A percentile compares a stretch with the other conserved stretches of the same genome.
Conservation (phyloP, 495 filamentous ascomycete genomes). For the Aspergillus sclerotioniger region DNA sequence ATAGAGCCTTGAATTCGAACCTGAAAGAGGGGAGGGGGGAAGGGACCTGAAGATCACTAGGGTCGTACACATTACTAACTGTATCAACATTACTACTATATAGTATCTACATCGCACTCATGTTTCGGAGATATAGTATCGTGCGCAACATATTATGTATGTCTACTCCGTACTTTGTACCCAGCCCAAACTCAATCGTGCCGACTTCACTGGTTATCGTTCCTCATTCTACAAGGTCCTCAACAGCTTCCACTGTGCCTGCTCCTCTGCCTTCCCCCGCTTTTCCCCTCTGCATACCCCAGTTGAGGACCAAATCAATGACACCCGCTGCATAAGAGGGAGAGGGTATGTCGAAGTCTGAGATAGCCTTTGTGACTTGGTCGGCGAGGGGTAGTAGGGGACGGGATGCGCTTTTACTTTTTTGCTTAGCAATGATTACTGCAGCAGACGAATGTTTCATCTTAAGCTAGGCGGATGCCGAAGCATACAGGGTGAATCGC, state of each 20-base stretch:
- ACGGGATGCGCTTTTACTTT: background rate
- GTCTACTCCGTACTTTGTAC: background rate
- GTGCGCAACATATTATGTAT: background rate
- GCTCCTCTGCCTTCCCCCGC: background rate
- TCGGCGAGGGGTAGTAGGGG: too few species aligned
- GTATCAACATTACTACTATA: too few species aligned
- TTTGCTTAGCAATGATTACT: background rate
- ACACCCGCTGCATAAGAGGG: background rate
- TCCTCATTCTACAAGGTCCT: too few species aligned
- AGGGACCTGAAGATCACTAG: background rate
- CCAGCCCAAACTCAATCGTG: too few species aligned
- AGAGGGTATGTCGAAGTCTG: background rate
- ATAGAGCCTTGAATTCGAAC: background rate
- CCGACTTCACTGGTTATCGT: too few species aligned
- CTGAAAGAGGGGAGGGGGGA: background rate
- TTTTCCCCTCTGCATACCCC: background rate
- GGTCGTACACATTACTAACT: too few species aligned
- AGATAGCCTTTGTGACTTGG: background rate
- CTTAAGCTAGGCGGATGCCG: too few species aligned
- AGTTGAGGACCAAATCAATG: background rate
- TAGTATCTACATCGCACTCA: background rate
- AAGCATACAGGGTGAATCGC: too few species aligned
- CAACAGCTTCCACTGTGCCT: too few species aligned
- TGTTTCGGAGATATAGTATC: background rate
- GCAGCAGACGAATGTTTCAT: too few species aligned